phyloP scores from a whole-genome alignment of 2,329 filamentous ascomycete species.

The Verticillium dahliae region DNA sequence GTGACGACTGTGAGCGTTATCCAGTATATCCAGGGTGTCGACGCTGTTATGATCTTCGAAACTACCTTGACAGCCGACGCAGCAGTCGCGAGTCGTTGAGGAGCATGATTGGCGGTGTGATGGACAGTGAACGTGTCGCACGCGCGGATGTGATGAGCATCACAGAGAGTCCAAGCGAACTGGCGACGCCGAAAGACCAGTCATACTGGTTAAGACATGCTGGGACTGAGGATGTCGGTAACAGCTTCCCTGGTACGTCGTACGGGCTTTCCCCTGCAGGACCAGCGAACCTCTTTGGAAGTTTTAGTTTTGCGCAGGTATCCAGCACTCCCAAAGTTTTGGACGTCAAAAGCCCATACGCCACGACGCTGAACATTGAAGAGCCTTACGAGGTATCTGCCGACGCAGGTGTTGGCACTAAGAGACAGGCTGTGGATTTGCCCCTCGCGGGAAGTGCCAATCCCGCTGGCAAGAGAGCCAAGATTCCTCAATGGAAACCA shows the following conservation, averaged over 20 bases:
- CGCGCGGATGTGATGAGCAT: conserved; percentile 19
- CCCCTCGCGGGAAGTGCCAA: conserved; percentile 12
- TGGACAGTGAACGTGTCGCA: conserved; percentile 27
- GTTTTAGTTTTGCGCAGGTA: conserved; percentile 14
- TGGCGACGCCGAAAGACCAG: conserved; percentile 33
- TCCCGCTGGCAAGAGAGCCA: conserved; percentile 17
- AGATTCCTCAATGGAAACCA: conserved; percentile 11
- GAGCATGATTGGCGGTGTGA: conserved; percentile 32
- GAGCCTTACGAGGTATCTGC: conserved; percentile 21
- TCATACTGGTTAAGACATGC: conserved; percentile 20
- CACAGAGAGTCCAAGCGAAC: conserved; percentile 30
- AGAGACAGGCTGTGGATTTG: conserved; percentile 1
- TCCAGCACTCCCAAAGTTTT: conserved; percentile 22
- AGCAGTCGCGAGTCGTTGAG: conserved; percentile 32
- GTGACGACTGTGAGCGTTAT: conserved; percentile 32
- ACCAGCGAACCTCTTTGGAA: conserved; percentile 14
- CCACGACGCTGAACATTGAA: conserved; percentile 25
- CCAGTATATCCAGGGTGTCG: conserved; percentile 32
- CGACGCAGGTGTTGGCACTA: not conserved
- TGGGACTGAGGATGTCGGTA: conserved; percentile 26
- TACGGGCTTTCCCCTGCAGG: conserved; percentile 17
- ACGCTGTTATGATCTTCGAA: conserved; percentile 32
- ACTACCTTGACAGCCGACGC: conserved; percentile 33
- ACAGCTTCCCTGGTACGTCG: conserved; percentile 20
- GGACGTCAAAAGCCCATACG: conserved; percentile 31